Evolutionary conservation across 1,139 yeast genomes (phyloP), one percentile per base, ranked within the genome.

Genomic region (Scheffersomyces lignicola): DNA sequence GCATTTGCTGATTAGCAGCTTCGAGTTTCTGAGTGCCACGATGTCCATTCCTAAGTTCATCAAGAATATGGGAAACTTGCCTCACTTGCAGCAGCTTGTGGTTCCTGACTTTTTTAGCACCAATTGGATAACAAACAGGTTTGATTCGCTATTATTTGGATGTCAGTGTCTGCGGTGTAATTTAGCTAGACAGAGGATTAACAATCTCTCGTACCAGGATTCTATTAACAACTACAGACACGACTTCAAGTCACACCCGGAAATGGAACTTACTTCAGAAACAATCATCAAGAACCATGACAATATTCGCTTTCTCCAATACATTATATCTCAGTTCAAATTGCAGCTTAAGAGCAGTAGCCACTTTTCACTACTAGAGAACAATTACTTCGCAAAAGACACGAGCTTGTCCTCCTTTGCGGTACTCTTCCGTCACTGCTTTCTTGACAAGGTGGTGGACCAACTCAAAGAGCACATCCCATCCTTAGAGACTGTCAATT

Each of bases 221-320:
- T 36, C 45, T 14, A 27, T 29, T 2, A 42, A 44, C 18, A 33
- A 44, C 21, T 44, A 35, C 31, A 34, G 34, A 11, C 48, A 44
- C 25, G 32, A 42, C 23, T 44, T 44, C 18, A 29, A 24, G n/a
- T 7, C 20, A 5, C 5, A 26, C 4, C 18, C 4, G n/a, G n/a
- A 26, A n/a, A 9, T 20, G n/a, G 10, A 16, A 5, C 16, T 16
- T 14, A 15, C 4, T 14, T 5, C 18, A 3, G 18, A 12, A 11
- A 23, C 26, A 23, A 26, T 26, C 11, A 14, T 16, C 18, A 26
- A 26, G 10, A 26, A 26, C 11, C 29, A 26, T 26, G 18, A 10
- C n/a, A 26, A 26, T 26, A 26, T 16, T 16, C 29, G 29, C n/a
- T 26, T 26, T 13, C n/a, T 26, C 4, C 18, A 16, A 16, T 26